phyloP scores from a whole-genome alignment of 2,329 filamentous ascomycete species.

The Rutstroemia sydowiana region DNA sequence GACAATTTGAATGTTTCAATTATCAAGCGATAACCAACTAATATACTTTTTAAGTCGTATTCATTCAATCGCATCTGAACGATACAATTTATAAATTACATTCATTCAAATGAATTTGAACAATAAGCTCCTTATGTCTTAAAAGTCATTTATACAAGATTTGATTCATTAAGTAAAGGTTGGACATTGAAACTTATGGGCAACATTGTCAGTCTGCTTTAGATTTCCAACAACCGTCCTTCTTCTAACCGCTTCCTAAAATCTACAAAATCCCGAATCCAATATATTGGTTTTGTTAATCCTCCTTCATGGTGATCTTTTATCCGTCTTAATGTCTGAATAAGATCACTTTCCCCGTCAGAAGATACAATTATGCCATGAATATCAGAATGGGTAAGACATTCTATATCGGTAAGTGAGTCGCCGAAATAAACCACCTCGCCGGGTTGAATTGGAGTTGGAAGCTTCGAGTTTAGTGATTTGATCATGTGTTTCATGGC shows the following conservation, averaged over 20 bases:
- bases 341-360: conserved; percentile 15
- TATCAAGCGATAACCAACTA: too few species aligned
- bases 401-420: conserved; percentile 27
- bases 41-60: too few species aligned
- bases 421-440: conserved; percentile 27
- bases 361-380: conserved; percentile 21
- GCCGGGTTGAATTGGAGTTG: not conserved
- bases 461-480: conserved; percentile 5
- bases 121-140: too few species aligned
- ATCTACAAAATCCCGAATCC: not conserved
- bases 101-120: too few species aligned
- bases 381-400: conserved; percentile 19
- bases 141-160: too few species aligned
- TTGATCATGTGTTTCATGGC: conserved; percentile 18
- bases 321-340: conserved; percentile 7
- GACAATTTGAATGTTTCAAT: too few species aligned
- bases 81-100: too few species aligned
- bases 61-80: too few species aligned
- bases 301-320: not conserved
- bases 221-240: too few species aligned
- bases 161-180: too few species aligned
- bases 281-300: not conserved
- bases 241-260: not conserved
- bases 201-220: too few species aligned
- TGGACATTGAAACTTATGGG: too few species aligned